These are phyloP conservation scores for Yarrowia osloensis DNA, from an alignment of 805 yeast genomes.

Conservation along the genomic window DNA sequence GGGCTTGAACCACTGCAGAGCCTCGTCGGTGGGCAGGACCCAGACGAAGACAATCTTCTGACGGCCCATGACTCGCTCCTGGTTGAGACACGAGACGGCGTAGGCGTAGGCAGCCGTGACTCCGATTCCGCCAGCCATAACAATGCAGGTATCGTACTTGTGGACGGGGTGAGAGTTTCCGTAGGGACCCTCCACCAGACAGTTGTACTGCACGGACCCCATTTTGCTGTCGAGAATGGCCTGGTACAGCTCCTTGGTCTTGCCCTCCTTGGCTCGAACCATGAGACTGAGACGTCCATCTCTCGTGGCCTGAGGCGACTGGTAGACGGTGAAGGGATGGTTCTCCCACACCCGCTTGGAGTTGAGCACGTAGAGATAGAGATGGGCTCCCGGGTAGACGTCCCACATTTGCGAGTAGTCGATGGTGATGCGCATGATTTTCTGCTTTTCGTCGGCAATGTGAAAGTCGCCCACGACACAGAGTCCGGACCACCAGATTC, in stretches of 20 bases:
- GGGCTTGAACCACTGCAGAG: constrained; percentile 40
- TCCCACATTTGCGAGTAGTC: constrained; percentile 51
- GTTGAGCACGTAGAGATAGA: constrained; percentile 58
- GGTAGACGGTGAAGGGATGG: constrained; percentile 63
- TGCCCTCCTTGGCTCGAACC: constrained; percentile 33
- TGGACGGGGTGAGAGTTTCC: constrained; percentile 57
- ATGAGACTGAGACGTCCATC: constrained; percentile 32
- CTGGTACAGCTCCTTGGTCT: constrained; percentile 32
- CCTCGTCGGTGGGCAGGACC: constrained; percentile 39
- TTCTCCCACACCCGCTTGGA: constrained; percentile 62
- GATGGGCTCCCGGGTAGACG: constrained; percentile 57
- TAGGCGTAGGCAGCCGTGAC: constrained; percentile 62
- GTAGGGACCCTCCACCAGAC: constrained; percentile 68
- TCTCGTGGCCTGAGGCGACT: constrained; percentile 32
- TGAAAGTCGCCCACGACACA: constrained; percentile 9
- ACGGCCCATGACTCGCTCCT: constrained; percentile 30
- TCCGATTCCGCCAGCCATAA: constrained; percentile 77
- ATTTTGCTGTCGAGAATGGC: constrained; percentile 4
- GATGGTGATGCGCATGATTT: constrained; percentile 37
- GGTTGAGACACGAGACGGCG: constrained; percentile 32
- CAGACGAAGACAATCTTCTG: constrained; percentile 40
- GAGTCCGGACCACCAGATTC: constrained; percentile 60
- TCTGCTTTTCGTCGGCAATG: constrained; percentile 22
- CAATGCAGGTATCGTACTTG: constrained; percentile 56
- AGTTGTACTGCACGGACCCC: constrained; percentile 31